phyloP scores from a whole-genome alignment of 2,329 filamentous ascomycete species.

The Trichoderma aggressivum region DNA sequence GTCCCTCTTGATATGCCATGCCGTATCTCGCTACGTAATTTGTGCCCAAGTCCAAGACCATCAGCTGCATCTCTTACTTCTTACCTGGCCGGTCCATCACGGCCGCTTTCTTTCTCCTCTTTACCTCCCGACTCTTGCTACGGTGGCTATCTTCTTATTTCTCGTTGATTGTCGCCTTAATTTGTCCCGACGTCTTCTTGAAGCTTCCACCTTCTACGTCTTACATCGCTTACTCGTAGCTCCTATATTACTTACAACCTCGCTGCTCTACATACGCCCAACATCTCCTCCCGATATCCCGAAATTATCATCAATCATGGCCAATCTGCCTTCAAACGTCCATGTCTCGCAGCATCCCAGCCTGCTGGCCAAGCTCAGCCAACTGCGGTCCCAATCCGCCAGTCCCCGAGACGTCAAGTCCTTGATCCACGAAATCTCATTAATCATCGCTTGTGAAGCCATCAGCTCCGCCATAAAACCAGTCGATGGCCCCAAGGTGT shows the following conservation, averaged over 20 bases:
- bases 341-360: slow-evolving; percentile 86
- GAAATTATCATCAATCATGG: slow-evolving; percentile 27
- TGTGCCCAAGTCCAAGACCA: slow-evolving; percentile 11
- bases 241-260: background rate
- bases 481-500: slow-evolving; percentile 60
- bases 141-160: background rate
- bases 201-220: background rate
- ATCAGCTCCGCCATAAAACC: slow-evolving; percentile 61
- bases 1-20: background rate
- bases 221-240: background rate
- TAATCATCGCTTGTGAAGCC: slow-evolving; percentile 80
- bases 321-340: slow-evolving; percentile 55
- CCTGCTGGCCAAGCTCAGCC: slow-evolving; percentile 81
- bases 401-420: slow-evolving; percentile 72
- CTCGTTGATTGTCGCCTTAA: background rate
- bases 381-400: slow-evolving; percentile 72
- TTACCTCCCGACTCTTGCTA: background rate
- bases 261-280: background rate
- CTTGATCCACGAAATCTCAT: slow-evolving; percentile 80
- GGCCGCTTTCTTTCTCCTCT: background rate
- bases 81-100: background rate
- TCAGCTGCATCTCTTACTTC: background rate
- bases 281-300: background rate
- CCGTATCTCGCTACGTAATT: slow-evolving; percentile 5
- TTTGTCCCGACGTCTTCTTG: background rate